Conservation (phyloP, 2,329 filamentous ascomycete genomes). For the Alternaria viburni region DNA sequence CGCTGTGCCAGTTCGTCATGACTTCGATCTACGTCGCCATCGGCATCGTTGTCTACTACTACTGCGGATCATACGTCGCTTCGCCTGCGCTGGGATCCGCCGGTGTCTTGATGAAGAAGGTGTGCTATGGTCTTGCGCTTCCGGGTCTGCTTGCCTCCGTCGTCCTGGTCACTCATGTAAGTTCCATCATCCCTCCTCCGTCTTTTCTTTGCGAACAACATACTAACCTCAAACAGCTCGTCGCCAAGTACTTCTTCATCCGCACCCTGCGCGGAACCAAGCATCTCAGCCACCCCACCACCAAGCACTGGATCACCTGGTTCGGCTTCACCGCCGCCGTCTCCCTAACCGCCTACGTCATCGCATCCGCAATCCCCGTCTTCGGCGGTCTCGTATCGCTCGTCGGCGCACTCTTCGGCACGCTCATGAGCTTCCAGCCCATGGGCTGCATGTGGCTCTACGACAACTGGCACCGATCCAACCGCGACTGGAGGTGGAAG, state of each 20-base stretch:
- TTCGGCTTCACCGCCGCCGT: conserved; percentile 26
- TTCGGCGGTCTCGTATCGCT: conserved; percentile 37
- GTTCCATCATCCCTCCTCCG: background rate
- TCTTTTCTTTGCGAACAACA: background rate
- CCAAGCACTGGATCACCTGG: conserved; percentile 36
- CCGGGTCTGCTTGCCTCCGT: conserved; percentile 50
- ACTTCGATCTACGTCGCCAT: conserved; percentile 69
- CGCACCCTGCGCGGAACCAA: conserved; percentile 72
- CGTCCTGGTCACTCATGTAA: conserved; percentile 31
- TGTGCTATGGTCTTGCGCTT: conserved; percentile 71
- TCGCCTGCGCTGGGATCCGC: conserved; percentile 72
- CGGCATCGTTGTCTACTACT: conserved; percentile 72
- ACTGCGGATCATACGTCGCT: conserved; percentile 65
- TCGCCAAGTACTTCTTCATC: conserved; percentile 58
- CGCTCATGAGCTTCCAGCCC: conserved; percentile 35
- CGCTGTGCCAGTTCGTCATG: conserved; percentile 65
- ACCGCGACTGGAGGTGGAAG: conserved; percentile 21
- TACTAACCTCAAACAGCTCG: conserved; percentile 13
- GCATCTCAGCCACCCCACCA: conserved; percentile 57
- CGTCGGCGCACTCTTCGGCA: conserved; percentile 34
- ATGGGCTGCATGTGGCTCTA: conserved; percentile 41
- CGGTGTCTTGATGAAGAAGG: conserved; percentile 62
- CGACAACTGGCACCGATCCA: conserved; percentile 28
- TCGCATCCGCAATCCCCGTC: conserved; percentile 36
- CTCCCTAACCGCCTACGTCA: conserved; percentile 27